Conservation (phyloP, 495 filamentous ascomycete genomes). For the Penicillium atrosanguineum region DNA sequence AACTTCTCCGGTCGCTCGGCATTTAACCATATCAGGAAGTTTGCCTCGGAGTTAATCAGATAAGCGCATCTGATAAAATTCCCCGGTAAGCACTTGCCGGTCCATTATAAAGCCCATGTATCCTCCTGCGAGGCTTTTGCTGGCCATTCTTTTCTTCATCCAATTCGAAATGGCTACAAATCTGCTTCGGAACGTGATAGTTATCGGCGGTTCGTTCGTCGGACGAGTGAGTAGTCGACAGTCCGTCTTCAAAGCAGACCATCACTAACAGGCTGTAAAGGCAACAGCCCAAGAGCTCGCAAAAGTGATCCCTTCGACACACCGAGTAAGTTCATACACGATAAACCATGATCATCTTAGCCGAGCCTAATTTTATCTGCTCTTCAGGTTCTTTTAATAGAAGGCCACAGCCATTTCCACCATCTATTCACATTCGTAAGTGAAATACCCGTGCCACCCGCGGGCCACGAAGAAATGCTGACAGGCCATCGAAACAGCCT, state of each 20-base stretch:
- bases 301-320: constrained; percentile 34
- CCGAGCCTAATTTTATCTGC: neutral
- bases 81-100: neutral
- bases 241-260: neutral
- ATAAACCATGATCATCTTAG: neutral
- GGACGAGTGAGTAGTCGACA: constrained; percentile 28
- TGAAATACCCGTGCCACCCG: neutral
- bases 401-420: constrained; percentile 53
- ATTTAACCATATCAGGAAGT: constrained; percentile 12
- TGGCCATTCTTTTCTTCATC: neutral
- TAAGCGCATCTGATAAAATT: constrained; percentile 7
- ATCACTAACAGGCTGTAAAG: constrained; percentile 14
- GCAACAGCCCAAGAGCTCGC: constrained; percentile 39
- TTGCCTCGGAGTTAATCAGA: constrained; percentile 25
- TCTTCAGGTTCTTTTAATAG: constrained; percentile 44
- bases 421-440: constrained; percentile 54
- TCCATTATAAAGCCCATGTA: neutral
- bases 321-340: constrained; percentile 19
- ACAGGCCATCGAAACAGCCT: constrained; percentile 26
- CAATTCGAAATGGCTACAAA: constrained; percentile 18
- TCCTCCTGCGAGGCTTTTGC: neutral
- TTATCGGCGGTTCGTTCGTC: constrained; percentile 44
- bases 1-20: constrained; percentile 16
- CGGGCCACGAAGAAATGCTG: neutral
- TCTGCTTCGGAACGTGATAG: constrained; percentile 38